These are phyloP conservation scores for Microdochium nivale DNA, from an alignment of 2,329 filamentous ascomycete genomes.

Conservation along the genomic window DNA sequence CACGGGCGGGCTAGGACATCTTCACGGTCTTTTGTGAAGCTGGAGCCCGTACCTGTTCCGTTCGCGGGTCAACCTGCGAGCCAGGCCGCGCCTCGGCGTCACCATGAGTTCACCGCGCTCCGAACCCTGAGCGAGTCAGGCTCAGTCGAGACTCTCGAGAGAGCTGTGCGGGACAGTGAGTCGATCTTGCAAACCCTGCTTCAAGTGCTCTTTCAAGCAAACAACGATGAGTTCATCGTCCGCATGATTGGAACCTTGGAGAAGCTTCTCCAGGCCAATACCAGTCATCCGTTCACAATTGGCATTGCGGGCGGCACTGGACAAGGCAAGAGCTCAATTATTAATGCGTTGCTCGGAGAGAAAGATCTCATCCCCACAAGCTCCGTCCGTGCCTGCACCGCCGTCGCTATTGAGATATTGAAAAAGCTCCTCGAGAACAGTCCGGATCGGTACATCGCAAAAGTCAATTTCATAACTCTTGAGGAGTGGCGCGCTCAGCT, in stretches of 20 bases:
- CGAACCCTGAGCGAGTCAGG: too few relatives aligned
- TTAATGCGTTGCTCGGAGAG: slow-evolving; percentile 12
- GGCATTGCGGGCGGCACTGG: slow-evolving; percentile 13
- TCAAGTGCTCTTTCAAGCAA: slow-evolving; percentile 1
- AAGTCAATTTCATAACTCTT: slow-evolving; percentile 46
- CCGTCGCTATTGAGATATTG: slow-evolving; percentile 50
- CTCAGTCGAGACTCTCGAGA: too few relatives aligned
- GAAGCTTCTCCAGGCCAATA: slow-evolving; percentile 3
- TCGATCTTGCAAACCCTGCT: slow-evolving; percentile 2
- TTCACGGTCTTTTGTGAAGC: too few relatives aligned
- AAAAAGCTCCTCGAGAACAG: slow-evolving; percentile 40
- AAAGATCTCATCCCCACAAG: slow-evolving; percentile 26
- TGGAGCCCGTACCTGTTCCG: too few relatives aligned
- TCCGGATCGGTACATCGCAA: slow-evolving; percentile 33
- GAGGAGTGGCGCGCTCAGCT: slow-evolving; percentile 48
- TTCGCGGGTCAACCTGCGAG: too few relatives aligned
- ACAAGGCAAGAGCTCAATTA: slow-evolving; percentile 13
- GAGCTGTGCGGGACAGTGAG: neutral
- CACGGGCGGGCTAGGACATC: too few relatives aligned
- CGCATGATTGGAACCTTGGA: slow-evolving; percentile 1
- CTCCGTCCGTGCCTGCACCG: slow-evolving; percentile 54
- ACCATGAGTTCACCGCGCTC: too few relatives aligned
- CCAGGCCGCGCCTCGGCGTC: too few relatives aligned
- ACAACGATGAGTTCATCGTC: neutral
- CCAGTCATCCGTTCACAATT: slow-evolving; percentile 4